Evolutionary conservation across 139 green algal species (phyloP).

Genomic region (Desmodesmus armatus): DNA sequence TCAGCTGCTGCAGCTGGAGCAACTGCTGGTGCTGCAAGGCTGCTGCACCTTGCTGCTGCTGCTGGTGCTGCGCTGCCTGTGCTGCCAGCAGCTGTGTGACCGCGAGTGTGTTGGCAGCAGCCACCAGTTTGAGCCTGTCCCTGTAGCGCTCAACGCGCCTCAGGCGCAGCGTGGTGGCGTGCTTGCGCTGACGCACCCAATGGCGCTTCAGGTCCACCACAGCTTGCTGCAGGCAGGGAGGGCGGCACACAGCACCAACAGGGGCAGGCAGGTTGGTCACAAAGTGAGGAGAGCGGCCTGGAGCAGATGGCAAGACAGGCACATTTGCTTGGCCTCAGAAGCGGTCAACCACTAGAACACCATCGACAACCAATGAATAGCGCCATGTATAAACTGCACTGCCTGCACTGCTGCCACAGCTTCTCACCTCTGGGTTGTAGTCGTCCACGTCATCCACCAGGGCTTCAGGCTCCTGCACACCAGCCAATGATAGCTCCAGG

Average conservation of each 20-base stretch:
- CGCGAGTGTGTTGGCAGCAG: not conserved
- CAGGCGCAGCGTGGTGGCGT: constrained; percentile 4
- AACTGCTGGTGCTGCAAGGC: not conserved
- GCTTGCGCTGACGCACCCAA: constrained; percentile 17
- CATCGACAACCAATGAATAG: not conserved
- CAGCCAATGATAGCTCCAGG: too few relatives aligned
- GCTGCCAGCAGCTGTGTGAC: not conserved
- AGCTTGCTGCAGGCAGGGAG: constrained; percentile 1
- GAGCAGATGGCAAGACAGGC: not conserved
- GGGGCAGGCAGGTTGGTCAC: not conserved
- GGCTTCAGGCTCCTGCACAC: not conserved
- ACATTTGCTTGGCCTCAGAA: not conserved
- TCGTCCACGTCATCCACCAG: constrained; percentile 26
- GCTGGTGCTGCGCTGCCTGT: constrained; percentile 8
- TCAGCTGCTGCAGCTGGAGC: not conserved
- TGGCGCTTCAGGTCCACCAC: constrained; percentile 27
- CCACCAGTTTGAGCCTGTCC: not conserved
- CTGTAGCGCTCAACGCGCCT: not conserved
- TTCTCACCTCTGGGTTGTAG: constrained; percentile 39
- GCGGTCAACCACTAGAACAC: not conserved
- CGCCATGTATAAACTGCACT: not conserved
- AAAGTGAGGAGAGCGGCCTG: not conserved
- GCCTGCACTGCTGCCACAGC: not conserved
- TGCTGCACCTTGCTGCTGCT: not conserved
- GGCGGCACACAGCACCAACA: not conserved